These are phyloP conservation scores for Aureobasidium melanogenum DNA, from an alignment of 2,329 filamentous ascomycete species.

Conservation along the genomic window DNA sequence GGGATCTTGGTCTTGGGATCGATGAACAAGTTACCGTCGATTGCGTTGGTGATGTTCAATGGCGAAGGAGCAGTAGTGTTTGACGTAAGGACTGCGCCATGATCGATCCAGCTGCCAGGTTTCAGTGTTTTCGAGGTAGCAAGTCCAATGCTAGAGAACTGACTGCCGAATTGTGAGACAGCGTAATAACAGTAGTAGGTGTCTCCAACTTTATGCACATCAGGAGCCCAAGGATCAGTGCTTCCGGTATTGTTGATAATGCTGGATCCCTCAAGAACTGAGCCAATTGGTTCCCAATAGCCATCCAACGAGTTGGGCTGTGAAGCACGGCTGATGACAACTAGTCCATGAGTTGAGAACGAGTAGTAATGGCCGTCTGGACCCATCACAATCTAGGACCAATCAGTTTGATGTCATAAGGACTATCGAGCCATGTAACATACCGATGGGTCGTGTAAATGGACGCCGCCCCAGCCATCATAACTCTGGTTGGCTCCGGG, in stretches of 20 bases:
- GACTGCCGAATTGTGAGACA: conserved; percentile 52
- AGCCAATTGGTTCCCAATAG: conserved; percentile 42
- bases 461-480: conserved; percentile 11
- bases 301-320: conserved; percentile 30
- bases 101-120: conserved; percentile 51
- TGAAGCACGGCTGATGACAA: conserved; percentile 41
- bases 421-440: not conserved
- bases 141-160: conserved; percentile 53
- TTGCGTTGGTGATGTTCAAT: conserved; percentile 35
- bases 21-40: conserved; percentile 42
- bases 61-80: conserved; percentile 22
- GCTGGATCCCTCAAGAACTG: conserved; percentile 27
- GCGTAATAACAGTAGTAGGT: conserved; percentile 58
- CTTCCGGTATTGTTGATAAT: conserved; percentile 12
- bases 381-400: conserved; percentile 30
- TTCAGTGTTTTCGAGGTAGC: conserved; percentile 43
- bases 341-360: conserved; percentile 43
- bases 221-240: conserved; percentile 43
- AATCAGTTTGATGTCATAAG: not conserved
- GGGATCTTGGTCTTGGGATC: conserved; percentile 31
- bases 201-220: conserved; percentile 47
- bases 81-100: conserved; percentile 44
- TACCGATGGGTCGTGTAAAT: conserved; percentile 37
- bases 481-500: conserved; percentile 5
- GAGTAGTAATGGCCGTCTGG: conserved; percentile 44